Conservation (phyloP, 352 stramenopile species). For the Globisporangium splendens region DNA sequence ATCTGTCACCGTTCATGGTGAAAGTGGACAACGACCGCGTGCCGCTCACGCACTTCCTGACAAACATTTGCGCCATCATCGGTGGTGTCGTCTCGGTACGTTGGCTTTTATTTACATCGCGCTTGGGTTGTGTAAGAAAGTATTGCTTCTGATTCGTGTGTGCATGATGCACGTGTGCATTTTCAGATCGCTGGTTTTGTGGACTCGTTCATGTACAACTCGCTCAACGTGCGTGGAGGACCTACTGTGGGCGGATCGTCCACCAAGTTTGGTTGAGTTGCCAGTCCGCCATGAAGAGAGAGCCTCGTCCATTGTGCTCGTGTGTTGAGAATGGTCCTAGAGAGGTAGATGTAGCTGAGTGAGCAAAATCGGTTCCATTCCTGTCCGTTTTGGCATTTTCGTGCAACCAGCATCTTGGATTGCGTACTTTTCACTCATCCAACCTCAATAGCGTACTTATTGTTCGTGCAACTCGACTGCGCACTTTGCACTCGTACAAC, state of each 20-base stretch:
- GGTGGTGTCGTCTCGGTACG: slow-evolving; percentile 80
- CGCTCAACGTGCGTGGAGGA: slow-evolving; percentile 51
- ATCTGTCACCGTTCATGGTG: slow-evolving; percentile 84
- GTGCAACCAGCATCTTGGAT: too few species aligned
- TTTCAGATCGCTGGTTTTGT: slow-evolving; percentile 82
- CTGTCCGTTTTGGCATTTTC: too few species aligned
- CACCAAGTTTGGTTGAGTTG: slow-evolving; percentile 29
- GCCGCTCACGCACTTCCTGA: slow-evolving; percentile 83
- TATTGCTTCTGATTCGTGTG: too few species aligned
- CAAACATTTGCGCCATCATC: slow-evolving; percentile 80
- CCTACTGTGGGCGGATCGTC: slow-evolving; percentile 14
- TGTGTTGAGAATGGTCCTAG: neutral
- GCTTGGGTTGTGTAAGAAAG: too few species aligned
- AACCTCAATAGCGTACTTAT: too few species aligned
- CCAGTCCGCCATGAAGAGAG: neutral
- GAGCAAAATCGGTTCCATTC: neutral
- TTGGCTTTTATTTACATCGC: neutral
- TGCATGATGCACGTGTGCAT: neutral
- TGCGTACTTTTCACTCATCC: too few species aligned
- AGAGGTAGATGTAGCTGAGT: neutral
- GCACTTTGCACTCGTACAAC: too few species aligned
- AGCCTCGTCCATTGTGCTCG: neutral
- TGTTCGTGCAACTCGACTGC: too few species aligned
- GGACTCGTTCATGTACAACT: slow-evolving; percentile 87
- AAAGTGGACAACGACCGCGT: slow-evolving; percentile 81